These are phyloP conservation scores for Teunomyces atbi DNA, from an alignment of 805 yeast species.

Conservation along the genomic window DNA sequence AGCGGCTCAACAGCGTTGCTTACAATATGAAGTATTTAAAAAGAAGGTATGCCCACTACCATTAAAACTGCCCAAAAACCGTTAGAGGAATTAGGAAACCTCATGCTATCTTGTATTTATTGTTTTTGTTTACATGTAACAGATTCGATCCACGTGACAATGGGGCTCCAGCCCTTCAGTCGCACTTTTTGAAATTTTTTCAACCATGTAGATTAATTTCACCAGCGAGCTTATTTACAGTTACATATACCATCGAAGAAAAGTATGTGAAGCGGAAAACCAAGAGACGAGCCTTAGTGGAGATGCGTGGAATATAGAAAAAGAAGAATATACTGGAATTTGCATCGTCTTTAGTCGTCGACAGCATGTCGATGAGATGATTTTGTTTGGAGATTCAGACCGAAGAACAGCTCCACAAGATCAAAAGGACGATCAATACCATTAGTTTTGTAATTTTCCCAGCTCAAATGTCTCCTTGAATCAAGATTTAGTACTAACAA, in stretches of 20 bases:
- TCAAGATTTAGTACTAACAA: conserved; percentile 21
- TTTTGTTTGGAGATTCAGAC: no score
- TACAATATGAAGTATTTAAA: no score
- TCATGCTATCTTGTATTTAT: no score
- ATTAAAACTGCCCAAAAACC: no score
- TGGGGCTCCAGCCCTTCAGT: conserved; percentile 3
- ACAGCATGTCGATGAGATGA: no score
- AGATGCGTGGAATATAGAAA: not conserved
- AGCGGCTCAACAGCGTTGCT: no score
- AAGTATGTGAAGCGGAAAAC: conserved; percentile 2
- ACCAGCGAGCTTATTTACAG: conserved; percentile 4
- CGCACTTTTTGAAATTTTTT: conserved; percentile 3
- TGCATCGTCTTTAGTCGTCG: not conserved
- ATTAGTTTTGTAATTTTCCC: not conserved
- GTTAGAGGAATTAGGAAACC: no score
- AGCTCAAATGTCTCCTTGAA: not conserved
- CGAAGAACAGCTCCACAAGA: no score
- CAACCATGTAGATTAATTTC: conserved; percentile 1
- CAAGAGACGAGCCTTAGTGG: not conserved
- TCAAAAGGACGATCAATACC: no score
- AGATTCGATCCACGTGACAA: not conserved
- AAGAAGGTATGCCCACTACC: no score
- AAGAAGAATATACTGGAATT: not conserved
- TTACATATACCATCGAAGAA: conserved; percentile 4
- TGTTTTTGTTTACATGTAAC: no score